Percentiles rank a stretch among this genome's conserved stretches.
Conservation (phyloP, 2,329 filamentous ascomycete species). For the Fusarium sp. region DNA sequence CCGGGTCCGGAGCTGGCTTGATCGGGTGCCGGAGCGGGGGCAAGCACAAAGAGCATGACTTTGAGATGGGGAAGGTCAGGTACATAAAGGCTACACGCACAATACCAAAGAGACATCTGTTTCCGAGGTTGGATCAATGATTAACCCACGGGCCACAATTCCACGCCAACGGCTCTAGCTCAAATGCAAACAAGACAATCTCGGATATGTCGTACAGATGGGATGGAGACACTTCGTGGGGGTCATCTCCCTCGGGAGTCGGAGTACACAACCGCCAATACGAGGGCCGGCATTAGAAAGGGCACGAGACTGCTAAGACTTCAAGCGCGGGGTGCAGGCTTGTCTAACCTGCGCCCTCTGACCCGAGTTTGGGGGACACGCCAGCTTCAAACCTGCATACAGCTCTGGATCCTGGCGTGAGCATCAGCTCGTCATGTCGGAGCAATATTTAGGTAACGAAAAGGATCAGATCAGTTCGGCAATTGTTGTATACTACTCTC, state of each 20-base stretch:
- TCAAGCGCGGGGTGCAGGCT: neutral
- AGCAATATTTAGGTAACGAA: neutral
- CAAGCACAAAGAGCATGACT: neutral
- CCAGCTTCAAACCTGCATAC: neutral
- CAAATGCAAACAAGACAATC: neutral
- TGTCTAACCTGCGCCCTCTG: neutral
- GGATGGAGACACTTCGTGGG: neutral
- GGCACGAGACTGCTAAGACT: neutral
- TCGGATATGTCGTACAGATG: conserved; percentile 6
- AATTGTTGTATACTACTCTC: neutral
- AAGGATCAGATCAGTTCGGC: neutral
- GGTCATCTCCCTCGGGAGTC: neutral
- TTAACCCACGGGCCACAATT: neutral
- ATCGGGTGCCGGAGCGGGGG: neutral
- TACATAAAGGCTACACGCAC: neutral
- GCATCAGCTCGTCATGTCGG: neutral
- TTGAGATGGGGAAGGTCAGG: neutral
- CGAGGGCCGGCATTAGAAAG: neutral
- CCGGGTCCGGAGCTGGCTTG: neutral
- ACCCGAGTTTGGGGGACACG: neutral
- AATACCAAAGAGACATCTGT: neutral
- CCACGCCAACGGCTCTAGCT: neutral
- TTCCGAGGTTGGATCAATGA: neutral
- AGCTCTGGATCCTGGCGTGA: neutral
- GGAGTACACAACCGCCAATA: conserved; percentile 1